phyloP scores from a whole-genome alignment of 31 red algal genomes.

The Bonnemaisonia californica region DNA sequence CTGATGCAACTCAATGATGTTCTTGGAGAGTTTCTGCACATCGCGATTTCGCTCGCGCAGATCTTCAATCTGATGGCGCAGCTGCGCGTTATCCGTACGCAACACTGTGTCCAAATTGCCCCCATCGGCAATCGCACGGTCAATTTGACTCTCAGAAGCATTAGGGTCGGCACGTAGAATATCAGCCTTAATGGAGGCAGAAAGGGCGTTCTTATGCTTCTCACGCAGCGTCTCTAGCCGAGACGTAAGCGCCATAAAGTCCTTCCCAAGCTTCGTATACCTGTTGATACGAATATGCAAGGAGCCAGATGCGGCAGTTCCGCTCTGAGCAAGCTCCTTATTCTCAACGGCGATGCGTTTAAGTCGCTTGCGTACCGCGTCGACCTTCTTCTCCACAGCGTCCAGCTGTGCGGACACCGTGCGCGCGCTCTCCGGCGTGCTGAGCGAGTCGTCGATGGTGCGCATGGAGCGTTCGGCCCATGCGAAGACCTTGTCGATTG shows the following conservation, averaged over 20 bases:
- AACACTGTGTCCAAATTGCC: slow-evolving; percentile 42
- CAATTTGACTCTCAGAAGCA: slow-evolving; percentile 41
- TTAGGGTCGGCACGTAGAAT: slow-evolving; percentile 51
- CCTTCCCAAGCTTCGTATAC: slow-evolving; percentile 52
- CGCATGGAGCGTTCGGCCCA: slow-evolving; percentile 56
- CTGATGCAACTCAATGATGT: slow-evolving; percentile 83
- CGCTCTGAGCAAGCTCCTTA: slow-evolving; percentile 26
- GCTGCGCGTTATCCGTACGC: slow-evolving; percentile 18
- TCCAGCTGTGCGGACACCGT: slow-evolving; percentile 37
- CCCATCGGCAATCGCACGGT: slow-evolving; percentile 39
- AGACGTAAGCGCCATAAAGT: slow-evolving; percentile 64
- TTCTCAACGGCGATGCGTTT: slow-evolving; percentile 84
- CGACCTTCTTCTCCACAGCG: slow-evolving; percentile 52
- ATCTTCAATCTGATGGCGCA: slow-evolving; percentile 64
- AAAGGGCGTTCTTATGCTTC: slow-evolving; percentile 37
- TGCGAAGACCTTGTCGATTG: slow-evolving; percentile 61
- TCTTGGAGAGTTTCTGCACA: slow-evolving; percentile 72
- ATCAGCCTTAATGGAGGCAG: slow-evolving; percentile 44
- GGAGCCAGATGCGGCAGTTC: slow-evolving; percentile 19
- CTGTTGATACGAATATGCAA: slow-evolving; percentile 64
- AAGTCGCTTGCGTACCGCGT: slow-evolving; percentile 74
- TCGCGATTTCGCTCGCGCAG: slow-evolving; percentile 66
- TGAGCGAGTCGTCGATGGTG: slow-evolving; percentile 18
- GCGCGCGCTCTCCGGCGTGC: slow-evolving; percentile 27
- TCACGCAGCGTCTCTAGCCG: slow-evolving; percentile 63